phyloP scores from a whole-genome alignment of 352 stramenopile species.

The Phytopythium vexans region DNA sequence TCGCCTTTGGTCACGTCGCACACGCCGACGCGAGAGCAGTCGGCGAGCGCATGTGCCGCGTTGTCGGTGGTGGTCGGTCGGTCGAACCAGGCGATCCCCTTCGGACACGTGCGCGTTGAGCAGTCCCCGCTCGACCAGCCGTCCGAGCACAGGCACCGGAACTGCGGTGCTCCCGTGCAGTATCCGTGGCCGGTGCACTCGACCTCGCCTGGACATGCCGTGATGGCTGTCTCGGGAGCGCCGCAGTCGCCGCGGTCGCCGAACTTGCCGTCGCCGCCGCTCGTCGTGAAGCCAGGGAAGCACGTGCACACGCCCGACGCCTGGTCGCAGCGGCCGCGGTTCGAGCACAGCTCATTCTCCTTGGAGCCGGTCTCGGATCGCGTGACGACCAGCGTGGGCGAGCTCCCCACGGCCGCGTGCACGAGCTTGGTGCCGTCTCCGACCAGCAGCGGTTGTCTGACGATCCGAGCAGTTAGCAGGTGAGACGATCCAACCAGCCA shows the following conservation, averaged over 20 bases:
- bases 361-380: slow-evolving; percentile 83
- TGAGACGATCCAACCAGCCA: background rate
- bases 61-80: slow-evolving; percentile 45
- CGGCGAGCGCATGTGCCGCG: slow-evolving; percentile 38
- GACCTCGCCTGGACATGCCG: slow-evolving; percentile 52
- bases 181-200: slow-evolving; percentile 73
- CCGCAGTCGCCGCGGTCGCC: slow-evolving; percentile 76
- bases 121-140: slow-evolving; percentile 68
- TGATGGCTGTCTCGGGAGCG: slow-evolving; percentile 42
- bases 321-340: slow-evolving; percentile 66
- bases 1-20: slow-evolving; percentile 62
- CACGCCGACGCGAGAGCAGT: slow-evolving; percentile 67
- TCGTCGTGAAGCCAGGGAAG: slow-evolving; percentile 79
- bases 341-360: slow-evolving; percentile 85
- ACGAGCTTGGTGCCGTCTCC: slow-evolving; percentile 54
- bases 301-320: slow-evolving; percentile 84
- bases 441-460: slow-evolving; percentile 68
- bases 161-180: slow-evolving; percentile 63
- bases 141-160: slow-evolving; percentile 61
- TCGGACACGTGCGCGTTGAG: slow-evolving; percentile 61
- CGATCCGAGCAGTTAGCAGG: background rate
- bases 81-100: slow-evolving; percentile 69
- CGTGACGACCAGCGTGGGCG: slow-evolving; percentile 39
- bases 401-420: slow-evolving; percentile 50
- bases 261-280: slow-evolving; percentile 38